phyloP scores from a whole-genome alignment of 139 green algal genomes.

The Eudorina sp. region DNA sequence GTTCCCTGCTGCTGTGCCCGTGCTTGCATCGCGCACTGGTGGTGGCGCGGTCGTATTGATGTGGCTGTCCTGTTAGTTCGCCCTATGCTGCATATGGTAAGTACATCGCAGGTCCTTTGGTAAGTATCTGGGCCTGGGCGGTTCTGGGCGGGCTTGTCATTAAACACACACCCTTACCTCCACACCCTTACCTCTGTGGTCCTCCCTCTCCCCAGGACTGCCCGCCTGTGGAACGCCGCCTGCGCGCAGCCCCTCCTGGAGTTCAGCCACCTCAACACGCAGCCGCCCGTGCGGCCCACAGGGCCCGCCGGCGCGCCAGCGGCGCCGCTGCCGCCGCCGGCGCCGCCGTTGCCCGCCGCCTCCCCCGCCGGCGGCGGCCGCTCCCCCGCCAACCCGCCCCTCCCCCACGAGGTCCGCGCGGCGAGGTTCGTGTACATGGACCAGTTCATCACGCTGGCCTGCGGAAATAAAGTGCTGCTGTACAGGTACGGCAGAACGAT shows the following conservation, averaged over 20 bases:
- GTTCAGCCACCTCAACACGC: constrained; percentile 57
- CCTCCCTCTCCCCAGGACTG: constrained; percentile 1
- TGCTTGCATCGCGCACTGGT: no score
- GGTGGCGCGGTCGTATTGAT: no score
- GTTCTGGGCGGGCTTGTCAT: no score
- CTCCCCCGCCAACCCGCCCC: constrained; percentile 46
- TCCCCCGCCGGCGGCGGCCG: constrained; percentile 12
- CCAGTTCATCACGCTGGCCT: constrained; percentile 65
- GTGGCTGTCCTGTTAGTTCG: neutral
- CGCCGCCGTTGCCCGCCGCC: neutral
- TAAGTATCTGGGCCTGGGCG: no score
- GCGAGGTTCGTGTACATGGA: constrained; percentile 73
- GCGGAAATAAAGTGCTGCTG: constrained; percentile 69
- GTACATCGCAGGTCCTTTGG: no score
- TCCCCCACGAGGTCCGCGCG: constrained; percentile 56
- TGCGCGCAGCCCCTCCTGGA: constrained; percentile 58
- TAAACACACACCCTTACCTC: no score
- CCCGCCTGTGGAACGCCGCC: constrained; percentile 42
- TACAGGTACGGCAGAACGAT: constrained; percentile 65
- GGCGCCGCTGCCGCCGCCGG: constrained; percentile 27
- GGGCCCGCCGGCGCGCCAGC: neutral
- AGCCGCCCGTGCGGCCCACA: constrained; percentile 22
- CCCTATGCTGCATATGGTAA: no score
- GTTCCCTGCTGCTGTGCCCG: no score
- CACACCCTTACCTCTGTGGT: neutral